Evolutionary conservation across 768 basidiomycete species (phyloP), one percentile per base, ranked within the genome.

Genomic region (Kwoniella sp.): DNA sequence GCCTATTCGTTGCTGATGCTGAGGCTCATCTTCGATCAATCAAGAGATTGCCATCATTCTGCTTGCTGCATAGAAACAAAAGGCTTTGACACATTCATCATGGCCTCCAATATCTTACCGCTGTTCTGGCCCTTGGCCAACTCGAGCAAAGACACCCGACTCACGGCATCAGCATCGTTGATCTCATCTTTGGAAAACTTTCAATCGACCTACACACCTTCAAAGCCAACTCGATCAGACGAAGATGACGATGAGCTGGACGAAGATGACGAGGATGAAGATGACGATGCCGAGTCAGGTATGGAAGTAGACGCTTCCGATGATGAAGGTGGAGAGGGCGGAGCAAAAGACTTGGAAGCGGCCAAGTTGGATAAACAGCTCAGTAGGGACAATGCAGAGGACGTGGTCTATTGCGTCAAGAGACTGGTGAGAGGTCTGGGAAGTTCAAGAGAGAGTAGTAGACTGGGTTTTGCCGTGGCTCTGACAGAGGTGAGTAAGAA

Each of bases 111-210:
- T 55, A 94, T 92, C 34, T 86, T 97, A 61, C 90, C 92, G 15
- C 85, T 96, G 34, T 97, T 93, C 85, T 96, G 93, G 93, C 85
- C 93, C 79, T 84, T 97, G 58, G 94, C 93, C 17, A 91, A 90
- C 1, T 83, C 86, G 1, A 86, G 86, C 22, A 91, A 88, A 82
- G 87, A 88, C 61, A 88, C 91, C 66, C 88, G 93, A 9, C 75
- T 95, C 37, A 87, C 89, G 71, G 90, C 93, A 15, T 93, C 93
- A 1, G 88, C 90, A 29, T 90, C 92, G 78, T 88, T 97, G 56
- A 81, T 95, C 63, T 83, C 83, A 20, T 84, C 91, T 22, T 86
- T 97, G 71, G 89, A 94, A 82, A 87, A 89, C 68, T 94, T 96
- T 75, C 93, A 97, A 82, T 79, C 85, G 5, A 84, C 86, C 55